phyloP scores from a whole-genome alignment of 2,329 filamentous ascomycete genomes.

The Phoma sp. region DNA sequence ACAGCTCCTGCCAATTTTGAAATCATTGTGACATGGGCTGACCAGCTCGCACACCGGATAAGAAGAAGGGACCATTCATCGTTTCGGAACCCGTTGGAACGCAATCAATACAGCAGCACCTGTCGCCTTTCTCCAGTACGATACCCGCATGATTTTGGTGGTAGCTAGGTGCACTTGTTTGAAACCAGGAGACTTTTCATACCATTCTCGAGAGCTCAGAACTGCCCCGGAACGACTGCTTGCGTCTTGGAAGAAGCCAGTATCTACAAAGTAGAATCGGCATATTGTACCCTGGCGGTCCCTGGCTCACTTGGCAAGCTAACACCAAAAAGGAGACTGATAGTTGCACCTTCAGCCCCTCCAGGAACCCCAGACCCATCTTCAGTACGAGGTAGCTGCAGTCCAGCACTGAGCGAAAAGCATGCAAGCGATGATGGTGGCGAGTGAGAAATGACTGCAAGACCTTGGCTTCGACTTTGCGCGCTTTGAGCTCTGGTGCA shows the following conservation, averaged over 20 bases:
- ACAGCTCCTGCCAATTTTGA: background rate
- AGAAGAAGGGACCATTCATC: no score
- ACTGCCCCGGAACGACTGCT: background rate
- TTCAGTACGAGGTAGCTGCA: constrained; percentile 31
- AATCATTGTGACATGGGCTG: no score
- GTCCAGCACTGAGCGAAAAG: constrained; percentile 28
- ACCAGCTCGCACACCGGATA: no score
- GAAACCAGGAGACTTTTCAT: no score
- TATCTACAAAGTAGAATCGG: constrained; percentile 19
- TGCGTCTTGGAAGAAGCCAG: constrained; percentile 8
- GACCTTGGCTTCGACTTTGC: constrained; percentile 29
- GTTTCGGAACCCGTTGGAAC: no score
- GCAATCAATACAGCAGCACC: no score
- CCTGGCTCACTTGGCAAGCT: constrained; percentile 34
- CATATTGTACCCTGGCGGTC: constrained; percentile 25
- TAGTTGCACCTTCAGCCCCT: constrained; percentile 43
- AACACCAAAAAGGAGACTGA: constrained; percentile 43
- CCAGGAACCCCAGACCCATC: constrained; percentile 29
- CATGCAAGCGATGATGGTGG: constrained; percentile 37
- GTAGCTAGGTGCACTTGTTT: no score
- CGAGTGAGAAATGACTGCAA: constrained; percentile 34
- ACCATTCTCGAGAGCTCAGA: background rate
- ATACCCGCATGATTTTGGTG: no score
- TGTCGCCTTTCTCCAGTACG: no score
- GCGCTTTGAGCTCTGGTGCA: constrained; percentile 25